phyloP scores from a whole-genome alignment of 1,284 basidiomycete species.

The Moesziomyces globuligerus region DNA sequence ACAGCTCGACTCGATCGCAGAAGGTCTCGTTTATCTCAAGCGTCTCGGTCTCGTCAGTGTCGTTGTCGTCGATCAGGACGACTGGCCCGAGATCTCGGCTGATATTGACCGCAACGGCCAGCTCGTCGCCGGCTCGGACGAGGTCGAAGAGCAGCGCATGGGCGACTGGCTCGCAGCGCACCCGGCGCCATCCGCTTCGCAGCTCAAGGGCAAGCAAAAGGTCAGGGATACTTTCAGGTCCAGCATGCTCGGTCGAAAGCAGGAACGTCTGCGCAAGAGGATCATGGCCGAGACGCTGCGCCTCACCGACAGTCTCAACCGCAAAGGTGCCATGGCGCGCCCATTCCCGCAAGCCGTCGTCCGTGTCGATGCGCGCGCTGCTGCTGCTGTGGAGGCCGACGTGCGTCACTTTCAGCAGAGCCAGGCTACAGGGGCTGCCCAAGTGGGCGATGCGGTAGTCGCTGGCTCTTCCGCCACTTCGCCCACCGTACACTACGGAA shows the following conservation, averaged over 20 bases:
- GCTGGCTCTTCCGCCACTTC: conserved; percentile 21
- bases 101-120: conserved; percentile 47
- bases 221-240: conserved; percentile 8
- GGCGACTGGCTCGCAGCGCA: conserved; percentile 54
- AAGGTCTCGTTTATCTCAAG: conserved; percentile 92
- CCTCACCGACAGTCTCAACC: conserved; percentile 83
- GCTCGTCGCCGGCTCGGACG: conserved; percentile 36
- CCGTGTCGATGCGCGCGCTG: conserved; percentile 47
- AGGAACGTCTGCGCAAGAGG: conserved; percentile 72
- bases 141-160: conserved; percentile 47
- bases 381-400: conserved; percentile 32
- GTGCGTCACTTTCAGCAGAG: conserved; percentile 18
- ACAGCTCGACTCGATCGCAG: conserved; percentile 91
- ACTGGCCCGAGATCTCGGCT: conserved; percentile 71
- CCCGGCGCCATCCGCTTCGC: conserved; percentile 15
- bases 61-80: conserved; percentile 91
- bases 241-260: conserved; percentile 30
- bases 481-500: conserved; percentile 29
- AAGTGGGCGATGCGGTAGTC: conserved; percentile 12
- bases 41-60: conserved; percentile 94
- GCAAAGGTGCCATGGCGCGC: conserved; percentile 83
- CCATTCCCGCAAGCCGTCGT: conserved; percentile 73
- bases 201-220: conserved; percentile 25
- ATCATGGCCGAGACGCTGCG: conserved; percentile 74
- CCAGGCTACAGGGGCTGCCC: conserved; percentile 5